phyloP scores from a whole-genome alignment of 805 yeast genomes.

The Pichia membranifaciens region DNA sequence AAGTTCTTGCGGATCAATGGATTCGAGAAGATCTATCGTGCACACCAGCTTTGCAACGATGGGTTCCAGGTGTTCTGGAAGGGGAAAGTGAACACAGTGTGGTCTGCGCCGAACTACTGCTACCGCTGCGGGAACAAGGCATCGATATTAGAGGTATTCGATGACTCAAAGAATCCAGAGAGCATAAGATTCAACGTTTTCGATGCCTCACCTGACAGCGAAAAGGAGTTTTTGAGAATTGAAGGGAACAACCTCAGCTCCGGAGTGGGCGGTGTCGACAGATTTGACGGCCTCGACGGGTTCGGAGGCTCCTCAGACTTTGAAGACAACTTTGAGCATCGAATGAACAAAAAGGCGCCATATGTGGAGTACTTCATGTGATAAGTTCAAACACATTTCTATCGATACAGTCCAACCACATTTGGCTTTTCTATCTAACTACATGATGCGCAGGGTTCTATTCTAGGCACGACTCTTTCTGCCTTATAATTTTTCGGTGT shows the following conservation, averaged over 20 bases:
- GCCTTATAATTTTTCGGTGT: too few species aligned
- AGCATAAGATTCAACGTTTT: constrained; percentile 76
- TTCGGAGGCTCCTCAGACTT: constrained; percentile 3
- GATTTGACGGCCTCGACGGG: constrained; percentile 17
- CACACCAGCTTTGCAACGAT: constrained; percentile 95
- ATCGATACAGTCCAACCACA: too few species aligned
- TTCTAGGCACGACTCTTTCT: too few species aligned
- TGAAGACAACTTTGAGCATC: constrained; percentile 16
- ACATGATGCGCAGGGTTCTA: too few species aligned
- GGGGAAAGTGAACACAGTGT: constrained; percentile 89
- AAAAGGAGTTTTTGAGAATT: constrained; percentile 44
- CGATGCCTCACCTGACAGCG: constrained; percentile 95
- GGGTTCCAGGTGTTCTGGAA: constrained; percentile 91
- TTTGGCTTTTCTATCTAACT: too few species aligned
- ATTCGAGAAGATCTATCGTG: constrained; percentile 78
- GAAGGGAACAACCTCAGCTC: constrained; percentile 15
- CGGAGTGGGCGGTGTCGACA: constrained; percentile 26
- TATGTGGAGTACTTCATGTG: constrained; percentile 38
- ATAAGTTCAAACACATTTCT: neutral
- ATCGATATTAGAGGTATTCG: constrained; percentile 80
- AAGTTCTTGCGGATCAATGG: constrained; percentile 74
- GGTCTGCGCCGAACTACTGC: constrained; percentile 99
- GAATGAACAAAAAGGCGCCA: constrained; percentile 31
- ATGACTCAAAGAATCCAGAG: constrained; percentile 54
- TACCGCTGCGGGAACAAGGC: constrained; percentile 97